A percentile compares a stretch with the other conserved stretches of the same genome.
These are phyloP conservation scores for Tolypocladium tropicale DNA, from an alignment of 2,329 filamentous ascomycete genomes.

Conservation along the genomic window DNA sequence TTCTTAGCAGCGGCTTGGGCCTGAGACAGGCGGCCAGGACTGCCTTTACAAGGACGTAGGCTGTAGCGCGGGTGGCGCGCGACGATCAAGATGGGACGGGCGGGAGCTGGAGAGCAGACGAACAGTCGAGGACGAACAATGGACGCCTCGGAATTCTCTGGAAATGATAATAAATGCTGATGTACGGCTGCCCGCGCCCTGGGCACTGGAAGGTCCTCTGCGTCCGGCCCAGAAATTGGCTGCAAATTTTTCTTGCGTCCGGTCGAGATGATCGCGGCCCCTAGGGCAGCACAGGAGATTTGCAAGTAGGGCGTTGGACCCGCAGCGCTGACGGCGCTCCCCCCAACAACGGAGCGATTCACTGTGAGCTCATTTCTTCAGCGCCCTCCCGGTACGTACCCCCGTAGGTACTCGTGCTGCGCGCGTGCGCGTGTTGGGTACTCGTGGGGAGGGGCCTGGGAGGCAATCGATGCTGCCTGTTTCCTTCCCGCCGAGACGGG, in stretches of 20 bases:
- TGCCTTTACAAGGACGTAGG: background rate
- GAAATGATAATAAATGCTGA: background rate
- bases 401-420: background rate
- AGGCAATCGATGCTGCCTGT: background rate
- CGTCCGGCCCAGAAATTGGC: background rate
- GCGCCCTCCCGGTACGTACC: background rate
- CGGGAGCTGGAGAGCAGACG: background rate
- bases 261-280: constrained; percentile 1
- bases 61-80: background rate
- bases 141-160: background rate
- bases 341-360: background rate
- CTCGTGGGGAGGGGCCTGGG: too few species aligned
- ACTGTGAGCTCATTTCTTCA: background rate
- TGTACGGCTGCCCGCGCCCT: background rate
- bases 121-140: background rate
- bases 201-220: background rate
- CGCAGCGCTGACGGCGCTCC: constrained; percentile 1
- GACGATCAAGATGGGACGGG: background rate
- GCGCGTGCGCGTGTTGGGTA: too few species aligned
- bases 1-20: background rate
- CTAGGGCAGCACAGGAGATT: constrained; percentile 1
- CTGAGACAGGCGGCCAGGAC: background rate
- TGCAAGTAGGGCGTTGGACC: constrained; percentile 1
- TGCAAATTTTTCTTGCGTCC: constrained; percentile 1
- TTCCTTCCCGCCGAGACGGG: background rate